Evolutionary conservation across 352 stramenopile species (phyloP), one percentile per base, ranked within the genome.

Genomic region (Pythium dissimile): DNA sequence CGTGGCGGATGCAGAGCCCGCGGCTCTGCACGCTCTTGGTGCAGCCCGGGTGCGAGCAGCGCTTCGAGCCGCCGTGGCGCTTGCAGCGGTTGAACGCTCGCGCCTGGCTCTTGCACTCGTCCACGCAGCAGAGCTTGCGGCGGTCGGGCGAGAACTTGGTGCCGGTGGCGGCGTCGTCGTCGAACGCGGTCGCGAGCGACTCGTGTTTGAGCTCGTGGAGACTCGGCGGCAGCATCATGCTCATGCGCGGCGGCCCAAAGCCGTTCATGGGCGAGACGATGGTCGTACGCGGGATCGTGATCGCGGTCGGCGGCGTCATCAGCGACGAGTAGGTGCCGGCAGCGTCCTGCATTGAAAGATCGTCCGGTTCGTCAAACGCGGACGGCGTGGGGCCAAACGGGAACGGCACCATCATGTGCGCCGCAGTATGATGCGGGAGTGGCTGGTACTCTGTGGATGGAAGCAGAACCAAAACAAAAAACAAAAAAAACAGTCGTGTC

Each of bases 11-110:
- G 51, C 75, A 84, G 0, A 84, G 58, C 4, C 75, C 75, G 24
- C 75, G 69, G 28, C 80, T 91, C 54, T 94, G 84, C 8, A 94
- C 82, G 43, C 80, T 92, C 55, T 94, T 94, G 34, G 79, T 89
- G 51, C 84, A 94, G 3, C 70, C 71, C 13, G 69, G 59, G 45
- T 71, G 66, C n/a, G 78, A 83, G 48, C 84, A 94, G 38, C 84
- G 84, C 66, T 94, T 94, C 5, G 82, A 94, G 20, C 77, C 77
- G 16, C 84, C 84, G 53, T 94, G 84, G 30, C 79, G 78, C 62
- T 94, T 94, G 71, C 84, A 94, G 26, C 82, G 84, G 34, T 90
- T 88, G 59, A 89, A 94, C 9, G 82, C 82, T 32, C 84, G 67
- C 43, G 84, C 84, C 74, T 94, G 84, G 57, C 77, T 91, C 51